Evolutionary conservation across 2,329 filamentous ascomycete genomes (phyloP), one percentile per base, ranked within the genome.

Genomic region (Chaetomiaceae sp.): DNA sequence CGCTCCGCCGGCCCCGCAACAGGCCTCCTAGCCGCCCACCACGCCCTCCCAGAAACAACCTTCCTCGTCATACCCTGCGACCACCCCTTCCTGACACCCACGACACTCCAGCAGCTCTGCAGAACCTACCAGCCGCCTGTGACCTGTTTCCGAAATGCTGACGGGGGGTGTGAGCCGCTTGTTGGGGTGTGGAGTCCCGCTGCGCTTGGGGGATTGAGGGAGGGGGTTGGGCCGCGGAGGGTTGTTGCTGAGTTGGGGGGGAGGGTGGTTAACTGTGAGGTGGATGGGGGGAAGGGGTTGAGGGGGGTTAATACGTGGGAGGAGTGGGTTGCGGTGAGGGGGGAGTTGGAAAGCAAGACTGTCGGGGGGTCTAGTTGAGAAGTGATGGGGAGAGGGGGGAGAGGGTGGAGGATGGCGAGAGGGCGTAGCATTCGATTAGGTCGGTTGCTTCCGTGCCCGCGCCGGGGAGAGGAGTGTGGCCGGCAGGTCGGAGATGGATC

Each of bases 1-100:
- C 7, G 21, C n/a, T 52, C 49, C 20, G 27, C 47, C 19, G 56
- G 58, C 16, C 56, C 58, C 4, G 50, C 53, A 2, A 40, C 54
- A 9, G 65, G 66, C 0, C 60, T 70, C 1, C 51, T 68, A 6
- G 58, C 64, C 13, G 68, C 66, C 3, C 60, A 68, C 52, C 30
- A 33, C 14, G 20, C 49, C 13, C 57, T 62, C 23, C 59, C 58
- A 16, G 39, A 56, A n/a, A 54, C 59, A 0, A 59, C 55, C 19
- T 70, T 64, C 65, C 56, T 70, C 4, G 61, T 68, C 9, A 48
- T 66, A 4, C 61, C 63, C 2, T 68, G 65, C 45, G 63, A 68
- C 41, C 69, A 63, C 53, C 66, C 68, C 1, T 57, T 68, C 6
- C 48, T 70, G 5, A 59, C 60, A 0, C 43, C 53, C 3, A 43